Base-by-base conservation (phyloP, 2,329 filamentous ascomycete genomes). In the Aureobasidium mangrovei region DNA sequence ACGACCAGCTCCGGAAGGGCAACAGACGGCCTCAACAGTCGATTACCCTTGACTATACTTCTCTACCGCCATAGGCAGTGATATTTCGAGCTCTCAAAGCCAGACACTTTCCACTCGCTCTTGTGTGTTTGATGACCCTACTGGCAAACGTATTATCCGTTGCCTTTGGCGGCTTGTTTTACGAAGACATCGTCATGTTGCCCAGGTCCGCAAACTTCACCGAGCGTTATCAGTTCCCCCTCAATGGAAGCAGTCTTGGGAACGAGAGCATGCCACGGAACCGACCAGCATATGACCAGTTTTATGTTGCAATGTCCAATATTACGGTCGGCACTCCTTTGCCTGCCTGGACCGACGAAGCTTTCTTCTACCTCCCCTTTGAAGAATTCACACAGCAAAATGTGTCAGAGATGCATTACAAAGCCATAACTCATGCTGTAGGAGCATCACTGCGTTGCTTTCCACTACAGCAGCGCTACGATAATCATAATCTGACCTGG, bases 101-200 rank as follows among this genome's bases (percentile, higher is more conserved):
- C 0, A 54, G 64, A 0, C 80, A 84, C 44, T 65, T 76, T 1
- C 33, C 77, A 0, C 66, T 84, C 0, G 71, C 64, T 0, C 41
- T 70, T 0, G 67, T 83, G 0, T 81, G 79, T 53, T 4, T 65
- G 0, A 73, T 78, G 54, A 71, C 76, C 0, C 56, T 83, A 0
- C 63, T 80, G 0, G 71, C 75, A 0, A 83, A 84, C 44, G 45
- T 82, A 0, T 68, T 84, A 0, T 73, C 80, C 0, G 69, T 83
- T 2, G 70, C 76, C 0, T 66, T 83, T 0, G 70, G 75, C 53
- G 75, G 74, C 0, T 57, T 84, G 0, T 77, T 83, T 53, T 68
- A 74, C 26, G 72, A 79, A 9, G 49, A 57, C 0, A 54, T 58
- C 0, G 54, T 61, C 2, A 27, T 53, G 1, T 57, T 68, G 4